Conservation (phyloP, 306 rosid species). For the Oxytropis ochrocephala region DNA sequence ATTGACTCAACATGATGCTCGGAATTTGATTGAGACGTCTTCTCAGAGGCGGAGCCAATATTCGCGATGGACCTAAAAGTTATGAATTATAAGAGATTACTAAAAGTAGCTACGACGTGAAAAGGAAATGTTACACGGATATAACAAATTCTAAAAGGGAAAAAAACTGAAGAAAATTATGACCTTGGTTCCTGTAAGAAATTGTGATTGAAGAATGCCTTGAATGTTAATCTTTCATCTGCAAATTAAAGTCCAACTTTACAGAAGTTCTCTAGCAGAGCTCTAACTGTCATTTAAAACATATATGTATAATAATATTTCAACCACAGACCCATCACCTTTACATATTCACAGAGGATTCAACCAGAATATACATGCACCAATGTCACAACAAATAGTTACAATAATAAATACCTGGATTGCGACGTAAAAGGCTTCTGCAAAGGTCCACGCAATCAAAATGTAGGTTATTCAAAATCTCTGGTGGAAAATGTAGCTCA, state of each 20-base stretch:
- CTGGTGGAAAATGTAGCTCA: slow-evolving; percentile 67
- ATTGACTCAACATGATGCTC: slow-evolving; percentile 24
- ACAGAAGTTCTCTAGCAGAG: slow-evolving; percentile 17
- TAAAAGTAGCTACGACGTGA: neutral
- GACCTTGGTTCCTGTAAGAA: slow-evolving; percentile 68
- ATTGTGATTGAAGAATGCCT: slow-evolving; percentile 72
- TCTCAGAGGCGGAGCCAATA: slow-evolving; percentile 30
- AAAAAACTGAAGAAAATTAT: neutral
- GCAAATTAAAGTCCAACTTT: slow-evolving; percentile 43
- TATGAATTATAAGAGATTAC: slow-evolving; percentile 16
- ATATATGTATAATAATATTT: slow-evolving; percentile 9
- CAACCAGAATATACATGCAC: slow-evolving; percentile 6
- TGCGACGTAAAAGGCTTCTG: slow-evolving; percentile 75
- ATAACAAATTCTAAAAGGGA: neutral
- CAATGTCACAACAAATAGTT: slow-evolving; percentile 3
- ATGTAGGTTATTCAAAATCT: slow-evolving; percentile 55
- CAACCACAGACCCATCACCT: slow-evolving; percentile 5
- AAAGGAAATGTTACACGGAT: slow-evolving; percentile 5
- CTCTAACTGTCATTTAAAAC: slow-evolving; percentile 17
- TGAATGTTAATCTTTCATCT: slow-evolving; percentile 85
- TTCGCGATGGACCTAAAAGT: slow-evolving; percentile 38
- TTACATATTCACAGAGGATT: neutral
- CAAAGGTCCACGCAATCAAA: slow-evolving; percentile 86
- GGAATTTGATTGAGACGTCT: slow-evolving; percentile 20
- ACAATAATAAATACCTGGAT: slow-evolving; percentile 59